Conservation (phyloP, 495 filamentous ascomycete species). For the Jackrogersella minutella region DNA sequence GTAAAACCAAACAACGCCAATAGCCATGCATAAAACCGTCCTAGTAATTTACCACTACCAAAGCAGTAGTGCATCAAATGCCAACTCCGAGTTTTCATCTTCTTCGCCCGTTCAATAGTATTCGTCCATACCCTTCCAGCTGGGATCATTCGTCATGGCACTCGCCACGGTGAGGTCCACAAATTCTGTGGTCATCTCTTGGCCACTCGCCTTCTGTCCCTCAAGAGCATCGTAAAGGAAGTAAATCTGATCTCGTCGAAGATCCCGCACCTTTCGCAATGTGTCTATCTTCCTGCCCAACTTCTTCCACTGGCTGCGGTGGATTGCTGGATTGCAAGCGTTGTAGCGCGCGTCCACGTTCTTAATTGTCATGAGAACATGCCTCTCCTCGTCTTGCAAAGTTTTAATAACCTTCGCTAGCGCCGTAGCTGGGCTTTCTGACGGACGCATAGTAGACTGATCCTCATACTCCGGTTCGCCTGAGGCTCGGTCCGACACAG, state of each 20-base stretch:
- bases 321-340: constrained; percentile 72
- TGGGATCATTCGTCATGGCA: constrained; percentile 45
- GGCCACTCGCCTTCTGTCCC: constrained; percentile 72
- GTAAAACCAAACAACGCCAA: constrained; percentile 10
- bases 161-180: constrained; percentile 71
- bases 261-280: constrained; percentile 71
- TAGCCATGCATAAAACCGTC: not conserved
- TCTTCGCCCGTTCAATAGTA: constrained; percentile 24
- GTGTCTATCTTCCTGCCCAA: constrained; percentile 70
- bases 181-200: constrained; percentile 70
- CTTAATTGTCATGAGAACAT: constrained; percentile 74
- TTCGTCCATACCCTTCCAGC: constrained; percentile 51
- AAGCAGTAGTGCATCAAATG: not conserved
- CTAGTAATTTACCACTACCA: not conserved
- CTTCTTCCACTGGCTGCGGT: constrained; percentile 68
- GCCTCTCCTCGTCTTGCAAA: constrained; percentile 81
- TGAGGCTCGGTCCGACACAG: constrained; percentile 71
- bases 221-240: constrained; percentile 89
- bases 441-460: constrained; percentile 79
- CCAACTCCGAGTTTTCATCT: not conserved
- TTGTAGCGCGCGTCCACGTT: constrained; percentile 68
- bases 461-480: constrained; percentile 58
- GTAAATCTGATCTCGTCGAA: constrained; percentile 89
- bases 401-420: constrained; percentile 82
- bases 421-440: constrained; percentile 75